Percentiles rank a stretch among this genome's conserved stretches.
These are phyloP conservation scores for Helotiales sp. DNA, from an alignment of 2,329 filamentous ascomycete species.

Conservation along the genomic window DNA sequence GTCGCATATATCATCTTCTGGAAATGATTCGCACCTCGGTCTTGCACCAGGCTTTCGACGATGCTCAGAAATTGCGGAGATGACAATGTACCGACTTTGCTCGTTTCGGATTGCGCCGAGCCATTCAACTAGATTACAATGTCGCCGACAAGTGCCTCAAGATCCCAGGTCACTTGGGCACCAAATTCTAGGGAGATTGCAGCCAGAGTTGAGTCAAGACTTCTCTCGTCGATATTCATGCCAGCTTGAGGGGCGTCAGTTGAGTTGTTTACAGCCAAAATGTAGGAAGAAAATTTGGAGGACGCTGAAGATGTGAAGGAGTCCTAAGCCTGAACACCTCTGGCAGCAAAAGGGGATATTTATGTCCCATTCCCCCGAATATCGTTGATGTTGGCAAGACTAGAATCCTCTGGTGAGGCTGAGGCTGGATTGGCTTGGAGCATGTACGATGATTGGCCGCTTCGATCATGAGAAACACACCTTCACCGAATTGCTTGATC, in stretches of 20 bases:
- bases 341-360: not conserved
- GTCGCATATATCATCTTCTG: slow-evolving; percentile 23
- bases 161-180: slow-evolving; percentile 19
- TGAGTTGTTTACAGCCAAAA: too few species aligned
- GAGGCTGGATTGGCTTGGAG: not conserved
- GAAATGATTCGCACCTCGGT: not conserved
- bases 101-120: not conserved
- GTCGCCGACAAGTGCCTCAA: slow-evolving; percentile 7
- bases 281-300: too few species aligned
- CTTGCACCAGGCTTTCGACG: not conserved
- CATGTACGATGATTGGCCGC: not conserved
- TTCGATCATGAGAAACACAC: not conserved
- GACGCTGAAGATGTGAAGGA: too few species aligned
- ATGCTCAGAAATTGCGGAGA: slow-evolving; percentile 19
- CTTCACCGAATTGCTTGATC: not conserved
- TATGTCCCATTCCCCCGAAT: not conserved
- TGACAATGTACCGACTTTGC: slow-evolving; percentile 19
- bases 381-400: not conserved
- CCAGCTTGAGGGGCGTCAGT: too few species aligned
- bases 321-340: too few species aligned
- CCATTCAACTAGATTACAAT: slow-evolving; percentile 12
- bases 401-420: not conserved
- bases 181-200: slow-evolving; percentile 13
- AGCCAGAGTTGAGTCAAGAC: not conserved
- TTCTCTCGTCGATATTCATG: not conserved